These are phyloP conservation scores for Ceratocystis huliohia DNA, from an alignment of 2,329 filamentous ascomycete species.

Conservation along the genomic window DNA sequence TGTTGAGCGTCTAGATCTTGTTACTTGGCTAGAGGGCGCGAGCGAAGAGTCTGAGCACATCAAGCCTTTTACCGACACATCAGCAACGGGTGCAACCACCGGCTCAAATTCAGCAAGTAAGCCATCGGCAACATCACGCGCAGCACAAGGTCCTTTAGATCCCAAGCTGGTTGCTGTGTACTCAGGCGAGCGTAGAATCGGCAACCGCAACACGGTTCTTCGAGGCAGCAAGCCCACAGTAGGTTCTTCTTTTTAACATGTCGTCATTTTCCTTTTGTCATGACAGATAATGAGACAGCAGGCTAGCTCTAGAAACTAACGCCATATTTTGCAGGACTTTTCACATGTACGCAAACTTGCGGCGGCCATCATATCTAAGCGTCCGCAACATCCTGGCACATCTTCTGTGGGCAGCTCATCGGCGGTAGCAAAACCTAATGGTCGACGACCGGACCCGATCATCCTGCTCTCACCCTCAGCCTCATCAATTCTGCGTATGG, in stretches of 20 bases:
- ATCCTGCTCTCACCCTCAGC: slow-evolving; percentile 94
- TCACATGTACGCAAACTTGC: slow-evolving; percentile 83
- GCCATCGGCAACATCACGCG: slow-evolving; percentile 31
- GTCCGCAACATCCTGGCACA: slow-evolving; percentile 33
- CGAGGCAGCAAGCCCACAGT: slow-evolving; percentile 82
- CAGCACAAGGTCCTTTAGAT: slow-evolving; percentile 58
- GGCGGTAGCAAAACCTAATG: slow-evolving; percentile 36
- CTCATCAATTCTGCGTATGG: slow-evolving; percentile 85
- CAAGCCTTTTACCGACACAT: slow-evolving; percentile 58
- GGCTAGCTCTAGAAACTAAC: not conserved
- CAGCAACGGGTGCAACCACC: slow-evolving; percentile 29
- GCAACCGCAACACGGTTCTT: slow-evolving; percentile 79
- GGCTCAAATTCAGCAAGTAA: slow-evolving; percentile 31
- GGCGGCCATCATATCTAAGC: slow-evolving; percentile 57
- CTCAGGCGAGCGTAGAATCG: slow-evolving; percentile 78
- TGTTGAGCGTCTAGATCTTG: slow-evolving; percentile 79
- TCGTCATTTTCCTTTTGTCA: not conserved
- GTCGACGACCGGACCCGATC: slow-evolving; percentile 61
- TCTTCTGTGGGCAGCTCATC: slow-evolving; percentile 26
- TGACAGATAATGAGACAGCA: not conserved
- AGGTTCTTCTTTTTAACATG: slow-evolving; percentile 28
- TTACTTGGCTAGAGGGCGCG: slow-evolving; percentile 85
- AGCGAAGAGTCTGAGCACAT: slow-evolving; percentile 89
- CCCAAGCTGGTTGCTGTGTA: slow-evolving; percentile 79
- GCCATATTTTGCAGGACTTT: slow-evolving; percentile 57